Conservation (phyloP, 345 rosid genomes). For the Gynandropsis gynandra region DNA sequence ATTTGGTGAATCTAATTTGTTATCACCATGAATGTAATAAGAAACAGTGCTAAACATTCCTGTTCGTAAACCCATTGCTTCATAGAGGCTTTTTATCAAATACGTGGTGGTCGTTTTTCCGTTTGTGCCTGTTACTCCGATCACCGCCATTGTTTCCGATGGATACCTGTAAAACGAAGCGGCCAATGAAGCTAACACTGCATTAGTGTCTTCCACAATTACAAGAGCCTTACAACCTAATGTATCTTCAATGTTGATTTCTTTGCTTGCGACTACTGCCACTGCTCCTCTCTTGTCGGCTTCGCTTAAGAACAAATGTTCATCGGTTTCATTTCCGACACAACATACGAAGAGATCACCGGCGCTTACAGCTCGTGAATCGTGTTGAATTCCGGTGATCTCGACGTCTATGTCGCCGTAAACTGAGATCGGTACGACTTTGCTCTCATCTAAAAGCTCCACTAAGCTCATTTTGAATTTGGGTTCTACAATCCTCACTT, state of each 20-base stretch:
- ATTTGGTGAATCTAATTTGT: constrained; percentile 50
- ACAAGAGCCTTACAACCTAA: constrained; percentile 88
- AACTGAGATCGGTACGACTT: constrained; percentile 81
- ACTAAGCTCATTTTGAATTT: constrained; percentile 71
- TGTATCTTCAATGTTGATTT: constrained; percentile 85
- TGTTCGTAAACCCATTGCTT: constrained; percentile 88
- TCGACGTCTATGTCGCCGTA: constrained; percentile 80
- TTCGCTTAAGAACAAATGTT: constrained; percentile 70
- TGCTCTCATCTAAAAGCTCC: constrained; percentile 88
- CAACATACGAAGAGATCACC: constrained; percentile 92
- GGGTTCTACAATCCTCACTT: constrained; percentile 61
- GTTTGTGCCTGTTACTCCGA: constrained; percentile 69
- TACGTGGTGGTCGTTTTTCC: constrained; percentile 75
- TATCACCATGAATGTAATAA: constrained; percentile 62
- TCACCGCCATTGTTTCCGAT: constrained; percentile 68
- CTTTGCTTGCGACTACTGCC: constrained; percentile 88
- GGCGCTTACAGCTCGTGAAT: constrained; percentile 69
- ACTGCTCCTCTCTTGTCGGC: constrained; percentile 97
- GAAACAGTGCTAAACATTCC: constrained; percentile 81
- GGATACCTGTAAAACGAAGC: constrained; percentile 73
- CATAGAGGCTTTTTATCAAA: constrained; percentile 77
- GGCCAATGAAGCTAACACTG: constrained; percentile 71
- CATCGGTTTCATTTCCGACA: constrained; percentile 56
- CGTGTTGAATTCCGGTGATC: constrained; percentile 83
- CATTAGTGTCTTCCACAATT: constrained; percentile 81